These are phyloP conservation scores for Microbotryomycetes sp. DNA, from an alignment of 1,284 basidiomycete species.

Conservation along the genomic window DNA sequence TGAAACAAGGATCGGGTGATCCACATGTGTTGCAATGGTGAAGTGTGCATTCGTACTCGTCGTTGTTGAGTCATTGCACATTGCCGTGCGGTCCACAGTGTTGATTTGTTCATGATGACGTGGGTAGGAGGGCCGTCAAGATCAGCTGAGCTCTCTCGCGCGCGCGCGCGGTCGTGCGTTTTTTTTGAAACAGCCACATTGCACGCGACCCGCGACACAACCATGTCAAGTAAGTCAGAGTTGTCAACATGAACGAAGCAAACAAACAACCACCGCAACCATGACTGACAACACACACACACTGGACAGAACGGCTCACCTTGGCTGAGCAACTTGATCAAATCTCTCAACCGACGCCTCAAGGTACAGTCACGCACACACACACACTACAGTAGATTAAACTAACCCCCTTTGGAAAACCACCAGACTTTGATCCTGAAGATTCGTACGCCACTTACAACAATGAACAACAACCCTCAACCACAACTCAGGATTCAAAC, in stretches of 20 bases:
- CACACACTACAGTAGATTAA: slow-evolving; percentile 5
- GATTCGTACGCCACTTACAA: slow-evolving; percentile 49
- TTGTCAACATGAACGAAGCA: background rate
- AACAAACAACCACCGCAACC: background rate
- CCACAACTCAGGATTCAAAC: slow-evolving; percentile 29
- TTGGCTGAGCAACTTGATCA: slow-evolving; percentile 75
- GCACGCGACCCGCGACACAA: too few relatives aligned
- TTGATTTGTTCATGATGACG: too few relatives aligned
- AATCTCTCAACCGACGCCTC: slow-evolving; percentile 62
- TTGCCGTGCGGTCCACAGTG: too few relatives aligned
- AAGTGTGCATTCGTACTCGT: too few relatives aligned
- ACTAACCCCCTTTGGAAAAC: background rate
- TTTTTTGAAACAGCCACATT: too few relatives aligned
- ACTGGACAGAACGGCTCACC: slow-evolving; percentile 41
- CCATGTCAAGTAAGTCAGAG: background rate
- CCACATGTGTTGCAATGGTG: too few relatives aligned
- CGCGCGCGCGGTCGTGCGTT: too few relatives aligned
- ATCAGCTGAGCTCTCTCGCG: too few relatives aligned
- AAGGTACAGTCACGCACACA: slow-evolving; percentile 48
- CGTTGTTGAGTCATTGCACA: too few relatives aligned
- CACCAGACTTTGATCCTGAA: slow-evolving; percentile 69
- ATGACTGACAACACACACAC: slow-evolving; percentile 2
- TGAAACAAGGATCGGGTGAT: too few relatives aligned
- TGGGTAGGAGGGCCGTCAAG: too few relatives aligned
- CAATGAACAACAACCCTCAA: slow-evolving; percentile 35